Percentiles rank a stretch among this genome's conserved stretches.
Evolutionary conservation across 2,329 filamentous ascomycete genomes (phyloP).

Genomic region (Leptographium lundbergii): DNA sequence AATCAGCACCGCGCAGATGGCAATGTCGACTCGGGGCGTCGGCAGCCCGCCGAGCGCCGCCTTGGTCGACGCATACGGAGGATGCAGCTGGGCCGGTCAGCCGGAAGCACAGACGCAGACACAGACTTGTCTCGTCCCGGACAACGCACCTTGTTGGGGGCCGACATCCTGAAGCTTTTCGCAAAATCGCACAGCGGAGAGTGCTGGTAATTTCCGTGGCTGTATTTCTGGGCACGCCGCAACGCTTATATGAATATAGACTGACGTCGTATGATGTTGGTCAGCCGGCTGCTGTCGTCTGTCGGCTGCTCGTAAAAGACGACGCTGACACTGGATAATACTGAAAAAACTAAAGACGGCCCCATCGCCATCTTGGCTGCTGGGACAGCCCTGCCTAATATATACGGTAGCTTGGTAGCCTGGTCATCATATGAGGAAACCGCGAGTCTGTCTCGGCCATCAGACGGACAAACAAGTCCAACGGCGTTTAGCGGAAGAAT

Average conservation of each 20-base stretch:
- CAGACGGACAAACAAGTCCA: background rate
- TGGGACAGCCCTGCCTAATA: too few species aligned
- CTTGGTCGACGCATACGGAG: background rate
- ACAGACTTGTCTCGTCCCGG: background rate
- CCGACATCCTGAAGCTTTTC: background rate
- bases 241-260: background rate
- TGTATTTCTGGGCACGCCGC: too few species aligned
- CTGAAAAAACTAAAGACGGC: background rate
- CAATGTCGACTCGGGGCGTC: slow-evolving; percentile 44
- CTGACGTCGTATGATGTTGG: background rate
- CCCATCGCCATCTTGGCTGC: background rate
- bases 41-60: slow-evolving; percentile 48
- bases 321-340: background rate
- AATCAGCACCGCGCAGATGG: slow-evolving; percentile 52
- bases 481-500: background rate
- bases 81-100: background rate
- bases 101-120: background rate
- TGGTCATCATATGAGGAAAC: background rate
- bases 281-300: background rate
- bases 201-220: background rate
- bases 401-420: too few species aligned
- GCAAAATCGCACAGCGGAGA: background rate
- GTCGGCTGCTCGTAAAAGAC: background rate
- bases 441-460: background rate
- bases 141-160: background rate